Conservation (phyloP, 2,329 filamentous ascomycete genomes). For the Chaetothyriales sp. region DNA sequence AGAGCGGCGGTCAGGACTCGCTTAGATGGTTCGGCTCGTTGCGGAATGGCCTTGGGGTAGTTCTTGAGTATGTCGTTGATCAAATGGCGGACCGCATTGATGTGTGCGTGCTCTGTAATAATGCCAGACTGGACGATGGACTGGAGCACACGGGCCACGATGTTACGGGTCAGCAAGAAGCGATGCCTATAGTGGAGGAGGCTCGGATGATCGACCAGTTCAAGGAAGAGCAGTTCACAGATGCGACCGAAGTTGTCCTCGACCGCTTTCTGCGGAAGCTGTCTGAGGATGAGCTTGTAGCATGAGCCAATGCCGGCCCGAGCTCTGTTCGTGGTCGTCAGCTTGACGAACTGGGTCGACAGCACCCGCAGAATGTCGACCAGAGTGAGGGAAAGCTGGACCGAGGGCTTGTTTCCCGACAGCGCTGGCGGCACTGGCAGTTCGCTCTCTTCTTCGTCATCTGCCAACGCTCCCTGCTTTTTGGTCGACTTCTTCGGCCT, state of each 20-base stretch:
- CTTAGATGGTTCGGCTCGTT: constrained; percentile 77
- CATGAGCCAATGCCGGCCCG: constrained; percentile 75
- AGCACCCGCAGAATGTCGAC: constrained; percentile 64
- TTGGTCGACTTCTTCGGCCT: constrained; percentile 61
- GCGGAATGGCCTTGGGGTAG: constrained; percentile 77
- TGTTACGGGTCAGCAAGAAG: constrained; percentile 67
- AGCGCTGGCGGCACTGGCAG: constrained; percentile 53
- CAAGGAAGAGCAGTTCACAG: constrained; percentile 62
- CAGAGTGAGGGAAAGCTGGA: constrained; percentile 57
- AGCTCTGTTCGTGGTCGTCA: constrained; percentile 62
- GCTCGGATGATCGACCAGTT: constrained; percentile 60
- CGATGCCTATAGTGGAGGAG: constrained; percentile 78
- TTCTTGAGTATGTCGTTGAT: constrained; percentile 86
- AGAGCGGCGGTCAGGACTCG: constrained; percentile 66
- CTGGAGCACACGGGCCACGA: constrained; percentile 69
- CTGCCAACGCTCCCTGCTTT: constrained; percentile 45
- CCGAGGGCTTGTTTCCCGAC: constrained; percentile 55
- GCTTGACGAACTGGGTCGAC: constrained; percentile 63
- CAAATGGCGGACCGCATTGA: constrained; percentile 63
- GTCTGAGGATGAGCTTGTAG: constrained; percentile 66
- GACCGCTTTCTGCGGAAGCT: constrained; percentile 66
- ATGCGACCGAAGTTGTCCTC: constrained; percentile 72
- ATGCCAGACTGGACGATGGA: constrained; percentile 68
- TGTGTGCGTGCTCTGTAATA: constrained; percentile 76
- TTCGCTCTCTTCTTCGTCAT: constrained; percentile 61